Percentiles rank a stretch among this genome's conserved stretches.
Evolutionary conservation across 2,329 filamentous ascomycete species (phyloP).

Genomic region (Mariannaea sp.): DNA sequence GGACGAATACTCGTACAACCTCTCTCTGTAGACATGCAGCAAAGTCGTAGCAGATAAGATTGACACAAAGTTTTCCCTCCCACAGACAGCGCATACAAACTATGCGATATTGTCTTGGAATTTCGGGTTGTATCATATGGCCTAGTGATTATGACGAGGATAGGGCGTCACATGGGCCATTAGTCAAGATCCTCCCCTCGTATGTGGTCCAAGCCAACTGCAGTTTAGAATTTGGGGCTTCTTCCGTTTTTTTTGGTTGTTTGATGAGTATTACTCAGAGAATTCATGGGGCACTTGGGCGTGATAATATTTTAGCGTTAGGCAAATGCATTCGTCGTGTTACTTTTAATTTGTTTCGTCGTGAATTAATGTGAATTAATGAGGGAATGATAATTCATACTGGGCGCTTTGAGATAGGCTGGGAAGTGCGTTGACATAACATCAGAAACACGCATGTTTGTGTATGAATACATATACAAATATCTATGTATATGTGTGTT

Average conservation of each 20-base stretch:
- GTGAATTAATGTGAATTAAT: neutral
- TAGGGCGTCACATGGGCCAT: constrained; percentile 6
- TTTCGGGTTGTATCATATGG: constrained; percentile 26
- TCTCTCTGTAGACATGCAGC: constrained; percentile 56
- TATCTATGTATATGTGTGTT: too few relatives aligned
- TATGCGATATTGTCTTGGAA: too few relatives aligned
- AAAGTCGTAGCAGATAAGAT: constrained; percentile 6
- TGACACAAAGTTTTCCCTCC: neutral
- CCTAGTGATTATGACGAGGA: constrained; percentile 1
- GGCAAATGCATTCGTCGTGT: constrained; percentile 8
- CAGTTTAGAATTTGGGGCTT: neutral
- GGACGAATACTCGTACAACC: constrained; percentile 72
- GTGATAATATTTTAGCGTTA: constrained; percentile 12
- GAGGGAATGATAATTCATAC: too few relatives aligned
- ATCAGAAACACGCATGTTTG: too few relatives aligned
- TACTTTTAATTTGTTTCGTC: neutral
- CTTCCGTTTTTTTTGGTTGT: neutral
- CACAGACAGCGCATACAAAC: too few relatives aligned
- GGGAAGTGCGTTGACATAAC: too few relatives aligned
- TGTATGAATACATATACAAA: too few relatives aligned
- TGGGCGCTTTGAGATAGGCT: too few relatives aligned
- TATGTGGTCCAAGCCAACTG: neutral
- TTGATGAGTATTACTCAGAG: neutral
- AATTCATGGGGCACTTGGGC: neutral
- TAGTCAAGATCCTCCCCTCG: neutral